Evolutionary conservation across 2,329 filamentous ascomycete species (phyloP), one percentile per base, ranked within the genome.

Genomic region (Cordyceps militaris): DNA sequence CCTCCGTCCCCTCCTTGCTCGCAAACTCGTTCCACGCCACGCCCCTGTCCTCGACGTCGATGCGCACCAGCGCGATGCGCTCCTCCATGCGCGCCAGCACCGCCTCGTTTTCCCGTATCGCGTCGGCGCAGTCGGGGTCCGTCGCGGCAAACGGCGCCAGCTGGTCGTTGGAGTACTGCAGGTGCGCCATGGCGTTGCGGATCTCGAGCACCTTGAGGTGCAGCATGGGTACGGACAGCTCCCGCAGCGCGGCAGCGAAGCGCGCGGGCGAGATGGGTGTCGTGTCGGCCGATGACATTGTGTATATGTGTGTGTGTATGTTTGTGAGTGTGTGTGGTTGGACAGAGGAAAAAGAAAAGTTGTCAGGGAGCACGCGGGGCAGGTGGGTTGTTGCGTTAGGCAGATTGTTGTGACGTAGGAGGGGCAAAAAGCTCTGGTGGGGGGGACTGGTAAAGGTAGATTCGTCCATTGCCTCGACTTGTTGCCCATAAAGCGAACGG

Each of bases 141-240:
- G 14, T 4, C 14, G 14, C 3, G 57, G 86, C 85, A 64, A 83
- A 91, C 34, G 87, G 86, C 57, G 79, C 76, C 59, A 91, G 84
- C 69, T 91, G 83, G 62, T 81, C 79, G 73, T 91, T 92, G 62
- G 85, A 88, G 70, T 85, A 84, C 66, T 86, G 81, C 26, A 92
- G 83, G 71, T 92, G 87, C 24, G 81, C 79, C 67, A 91, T 86
- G 64, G 79, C 83, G 79, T 91, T 91, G 69, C 82, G 83, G 61
- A 92, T 79, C 70, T 92, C 89, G 67, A 87, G 81, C 59, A 87
- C 82, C 72, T 91, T 91, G 71, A 87, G 78, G 72, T 88, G 85
- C 7, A 92, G 84, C 58, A 80, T 80, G 61, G 81, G 78, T 63
- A 86, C 69, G 42, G 87, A 82, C 57, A 92, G 83, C 60, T 85